phyloP scores from a whole-genome alignment of 108 stramenopile species.

The Bacterosira constricta region DNA sequence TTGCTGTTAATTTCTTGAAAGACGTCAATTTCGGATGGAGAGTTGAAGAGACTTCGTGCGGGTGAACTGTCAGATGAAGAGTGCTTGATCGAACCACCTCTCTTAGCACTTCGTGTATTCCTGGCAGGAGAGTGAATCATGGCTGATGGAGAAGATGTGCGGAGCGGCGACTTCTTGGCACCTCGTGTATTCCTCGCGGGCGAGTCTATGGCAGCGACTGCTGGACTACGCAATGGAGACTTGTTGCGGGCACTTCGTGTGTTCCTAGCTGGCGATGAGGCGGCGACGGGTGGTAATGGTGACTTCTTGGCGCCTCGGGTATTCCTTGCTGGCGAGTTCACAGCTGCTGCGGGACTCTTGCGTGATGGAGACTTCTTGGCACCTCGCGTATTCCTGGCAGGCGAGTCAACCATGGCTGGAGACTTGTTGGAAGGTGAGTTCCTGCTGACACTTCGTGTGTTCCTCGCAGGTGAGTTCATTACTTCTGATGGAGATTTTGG shows the following conservation, averaged over 20 bases:
- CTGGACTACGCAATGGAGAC: slow-evolving; percentile 1
- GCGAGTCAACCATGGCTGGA: slow-evolving; percentile 46
- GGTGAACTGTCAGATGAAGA: not conserved
- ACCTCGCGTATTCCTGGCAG: slow-evolving; percentile 18
- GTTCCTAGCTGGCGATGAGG: slow-evolving; percentile 56
- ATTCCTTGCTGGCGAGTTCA: slow-evolving; percentile 33
- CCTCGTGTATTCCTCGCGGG: slow-evolving; percentile 21
- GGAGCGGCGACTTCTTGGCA: slow-evolving; percentile 6
- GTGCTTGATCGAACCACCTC: not conserved
- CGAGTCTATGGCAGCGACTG: slow-evolving; percentile 41
- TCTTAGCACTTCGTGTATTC: slow-evolving; percentile 7
- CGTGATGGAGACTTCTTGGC: slow-evolving; percentile 21
- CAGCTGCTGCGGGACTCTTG: not conserved
- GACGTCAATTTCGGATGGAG: slow-evolving; percentile 3
- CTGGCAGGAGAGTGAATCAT: slow-evolving; percentile 9
- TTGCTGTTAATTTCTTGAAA: slow-evolving; percentile 6
- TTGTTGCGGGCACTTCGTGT: slow-evolving; percentile 41
- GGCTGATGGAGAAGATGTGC: not conserved
- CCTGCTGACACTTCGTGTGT: slow-evolving; percentile 46
- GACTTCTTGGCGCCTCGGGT: slow-evolving; percentile 16
- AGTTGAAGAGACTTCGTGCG: slow-evolving; percentile 11
- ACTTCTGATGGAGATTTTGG: not conserved
- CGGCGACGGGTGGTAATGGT: not conserved
- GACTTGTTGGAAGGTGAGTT: slow-evolving; percentile 1
- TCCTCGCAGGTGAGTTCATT: slow-evolving; percentile 69